Conservation (phyloP, 192 early-diverging fungal species). For the Gonapodya prolifera region DNA sequence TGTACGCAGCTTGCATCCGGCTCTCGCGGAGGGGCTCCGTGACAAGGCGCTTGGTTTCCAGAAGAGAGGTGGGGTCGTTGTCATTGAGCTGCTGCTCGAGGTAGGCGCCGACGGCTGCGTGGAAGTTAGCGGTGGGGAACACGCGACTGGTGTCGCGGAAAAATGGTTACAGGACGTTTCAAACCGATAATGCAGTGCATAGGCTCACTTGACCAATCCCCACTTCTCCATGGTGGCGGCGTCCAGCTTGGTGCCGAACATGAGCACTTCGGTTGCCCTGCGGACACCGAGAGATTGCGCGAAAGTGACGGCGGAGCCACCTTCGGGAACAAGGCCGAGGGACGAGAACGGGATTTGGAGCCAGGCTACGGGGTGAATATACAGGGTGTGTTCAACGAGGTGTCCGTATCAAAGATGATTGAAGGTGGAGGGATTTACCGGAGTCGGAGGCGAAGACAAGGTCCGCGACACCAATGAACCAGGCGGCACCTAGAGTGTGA, state of each 20-base stretch:
- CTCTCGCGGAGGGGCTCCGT: background rate
- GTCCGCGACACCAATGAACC: constrained; percentile 5
- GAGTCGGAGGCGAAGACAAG: constrained; percentile 1
- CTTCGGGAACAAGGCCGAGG: background rate
- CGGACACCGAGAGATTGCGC: background rate
- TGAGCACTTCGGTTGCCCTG: background rate
- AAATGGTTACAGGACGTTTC: background rate
- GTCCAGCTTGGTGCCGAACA: background rate
- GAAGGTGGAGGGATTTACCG: background rate
- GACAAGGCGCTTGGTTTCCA: background rate
- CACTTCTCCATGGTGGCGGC: background rate
- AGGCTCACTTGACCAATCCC: constrained; percentile 5
- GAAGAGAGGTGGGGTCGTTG: background rate
- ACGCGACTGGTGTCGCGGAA: background rate
- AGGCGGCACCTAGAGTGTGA: background rate
- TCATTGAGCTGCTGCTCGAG: background rate
- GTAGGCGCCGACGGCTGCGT: background rate
- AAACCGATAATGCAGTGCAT: background rate
- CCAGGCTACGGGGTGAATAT: background rate
- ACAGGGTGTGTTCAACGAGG: background rate
- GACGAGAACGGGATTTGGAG: background rate
- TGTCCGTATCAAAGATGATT: background rate
- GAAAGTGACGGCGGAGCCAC: background rate
- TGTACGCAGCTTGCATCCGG: background rate
- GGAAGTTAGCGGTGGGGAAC: background rate